Evolutionary conservation across 2,329 filamentous ascomycete species (phyloP).

Genomic region (Pestalotiopsis sp.): DNA sequence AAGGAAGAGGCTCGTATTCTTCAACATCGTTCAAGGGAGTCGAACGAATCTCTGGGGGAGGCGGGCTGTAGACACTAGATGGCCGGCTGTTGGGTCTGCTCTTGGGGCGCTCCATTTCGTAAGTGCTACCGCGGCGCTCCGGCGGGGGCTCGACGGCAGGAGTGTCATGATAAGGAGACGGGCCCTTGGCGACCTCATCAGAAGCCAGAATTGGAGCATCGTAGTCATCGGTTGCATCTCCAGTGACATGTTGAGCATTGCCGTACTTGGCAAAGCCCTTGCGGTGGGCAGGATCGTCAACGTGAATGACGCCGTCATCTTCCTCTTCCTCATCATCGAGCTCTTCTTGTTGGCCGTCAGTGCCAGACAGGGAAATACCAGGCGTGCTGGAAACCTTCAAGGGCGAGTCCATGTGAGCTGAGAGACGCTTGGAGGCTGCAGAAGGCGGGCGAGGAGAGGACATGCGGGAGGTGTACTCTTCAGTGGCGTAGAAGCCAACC

Average conservation of each 20-base stretch:
- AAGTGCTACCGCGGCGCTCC: constrained; percentile 63
- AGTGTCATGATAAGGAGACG: constrained; percentile 64
- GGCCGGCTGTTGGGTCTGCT: constrained; percentile 68
- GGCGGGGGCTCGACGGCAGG: constrained; percentile 80
- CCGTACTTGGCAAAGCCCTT: constrained; percentile 46
- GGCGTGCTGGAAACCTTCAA: constrained; percentile 32
- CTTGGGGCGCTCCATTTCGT: constrained; percentile 57
- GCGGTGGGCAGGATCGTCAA: constrained; percentile 65
- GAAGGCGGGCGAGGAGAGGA: constrained; percentile 65
- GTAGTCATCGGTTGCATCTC: constrained; percentile 61
- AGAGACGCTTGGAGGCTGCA: constrained; percentile 40
- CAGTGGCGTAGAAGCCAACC: constrained; percentile 83
- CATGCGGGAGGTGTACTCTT: constrained; percentile 80
- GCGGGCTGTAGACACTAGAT: constrained; percentile 62
- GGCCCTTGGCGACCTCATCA: constrained; percentile 81
- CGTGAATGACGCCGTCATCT: constrained; percentile 71
- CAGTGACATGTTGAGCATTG: constrained; percentile 51
- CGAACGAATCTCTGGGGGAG: constrained; percentile 57
- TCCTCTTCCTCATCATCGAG: constrained; percentile 34
- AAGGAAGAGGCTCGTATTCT: constrained; percentile 94
- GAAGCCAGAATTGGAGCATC: constrained; percentile 83
- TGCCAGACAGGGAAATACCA: constrained; percentile 31
- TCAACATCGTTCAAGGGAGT: constrained; percentile 85
- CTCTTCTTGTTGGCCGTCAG: constrained; percentile 17
- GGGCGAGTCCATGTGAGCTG: constrained; percentile 28